These are phyloP conservation scores for Fomitopsis palustris DNA, from an alignment of 1,284 basidiomycete genomes.

Conservation along the genomic window DNA sequence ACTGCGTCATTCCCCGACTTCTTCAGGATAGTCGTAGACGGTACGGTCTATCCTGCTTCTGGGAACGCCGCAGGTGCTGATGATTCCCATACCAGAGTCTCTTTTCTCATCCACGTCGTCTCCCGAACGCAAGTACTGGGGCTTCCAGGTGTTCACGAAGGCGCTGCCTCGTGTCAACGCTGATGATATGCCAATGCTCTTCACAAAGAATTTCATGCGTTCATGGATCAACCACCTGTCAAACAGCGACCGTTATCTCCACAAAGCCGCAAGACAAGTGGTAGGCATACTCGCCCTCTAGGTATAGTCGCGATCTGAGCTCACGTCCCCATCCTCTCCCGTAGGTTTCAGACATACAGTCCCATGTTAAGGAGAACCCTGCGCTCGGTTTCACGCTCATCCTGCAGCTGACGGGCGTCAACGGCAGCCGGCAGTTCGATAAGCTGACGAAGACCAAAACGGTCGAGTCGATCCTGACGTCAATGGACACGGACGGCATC, in stretches of 20 bases:
- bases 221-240: conserved; percentile 96
- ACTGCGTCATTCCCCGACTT: conserved; percentile 83
- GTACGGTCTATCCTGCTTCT: conserved; percentile 38
- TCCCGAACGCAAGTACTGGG: conserved; percentile 91
- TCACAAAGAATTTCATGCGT: conserved; percentile 95
- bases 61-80: conserved; percentile 5
- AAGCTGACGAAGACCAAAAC: conserved; percentile 92
- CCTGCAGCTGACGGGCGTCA: conserved; percentile 81
- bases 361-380: conserved; percentile 74
- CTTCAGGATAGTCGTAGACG: conserved; percentile 88
- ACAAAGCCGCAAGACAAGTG: conserved; percentile 83
- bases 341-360: conserved; percentile 74
- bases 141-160: conserved; percentile 89
- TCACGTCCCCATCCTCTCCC: background rate
- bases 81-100: conserved; percentile 54
- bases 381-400: conserved; percentile 84
- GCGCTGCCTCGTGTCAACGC: conserved; percentile 69
- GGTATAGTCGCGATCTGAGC: background rate
- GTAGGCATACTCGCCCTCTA: conserved; percentile 38
- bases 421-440: conserved; percentile 90
- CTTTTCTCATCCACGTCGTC: conserved; percentile 85
- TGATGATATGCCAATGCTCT: conserved; percentile 78
- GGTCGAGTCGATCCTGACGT: conserved; percentile 80
- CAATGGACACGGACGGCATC: conserved; percentile 76
- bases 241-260: conserved; percentile 82